Evolutionary conservation across 2,329 filamentous ascomycete genomes (phyloP), one percentile per base, ranked within the genome.

Genomic region (Neonectria hederae): DNA sequence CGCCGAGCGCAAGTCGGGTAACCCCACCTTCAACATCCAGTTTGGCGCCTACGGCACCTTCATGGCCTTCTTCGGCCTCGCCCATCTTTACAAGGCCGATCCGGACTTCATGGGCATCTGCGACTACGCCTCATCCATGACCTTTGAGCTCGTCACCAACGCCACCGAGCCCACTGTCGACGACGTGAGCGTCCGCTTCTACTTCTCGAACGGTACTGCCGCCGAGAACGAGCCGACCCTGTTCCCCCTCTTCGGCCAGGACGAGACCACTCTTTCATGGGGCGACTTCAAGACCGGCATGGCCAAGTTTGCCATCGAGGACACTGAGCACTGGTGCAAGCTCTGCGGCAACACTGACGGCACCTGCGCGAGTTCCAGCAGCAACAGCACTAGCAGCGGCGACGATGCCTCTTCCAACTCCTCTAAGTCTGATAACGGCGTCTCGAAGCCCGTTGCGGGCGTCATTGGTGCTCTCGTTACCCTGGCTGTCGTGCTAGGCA

Each of bases 51-150:
- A 90, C 75, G 86, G 80, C 59, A 83, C 84, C 61, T 89, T 90
- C 78, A 82, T 87, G 74, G 83, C 87, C 60, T 89, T 90, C 80
- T 90, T 90, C 74, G 87, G 87, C 8, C 82, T 89, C 19, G 80
- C 86, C 6, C 76, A 83, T 65, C 82, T 90, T 60, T 79, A 81
- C 6, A 74, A 78, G 13, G 84, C 80, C 2, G 86, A 83, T 63
- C 70, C 79, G 1, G 81, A 92, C 76, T 97, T 97, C 82, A 89
- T 82, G 63, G 92, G 92, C 59, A 82, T 97, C 13, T 89, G 90
- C n/a, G 90, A 94, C 80, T 97, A 97, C 74, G 93, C 93, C 5
- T 91, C 90, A 3, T 89, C 89, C 68, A 93, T 97, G 87, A 84
- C 84, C 6, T 94, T 97, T 76, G 94, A 97, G 82, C 81, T 90